Evolutionary conservation across 352 stramenopile genomes (phyloP), one percentile per base, ranked within the genome.

Genomic region (Globisporangium rhizosaccharum): DNA sequence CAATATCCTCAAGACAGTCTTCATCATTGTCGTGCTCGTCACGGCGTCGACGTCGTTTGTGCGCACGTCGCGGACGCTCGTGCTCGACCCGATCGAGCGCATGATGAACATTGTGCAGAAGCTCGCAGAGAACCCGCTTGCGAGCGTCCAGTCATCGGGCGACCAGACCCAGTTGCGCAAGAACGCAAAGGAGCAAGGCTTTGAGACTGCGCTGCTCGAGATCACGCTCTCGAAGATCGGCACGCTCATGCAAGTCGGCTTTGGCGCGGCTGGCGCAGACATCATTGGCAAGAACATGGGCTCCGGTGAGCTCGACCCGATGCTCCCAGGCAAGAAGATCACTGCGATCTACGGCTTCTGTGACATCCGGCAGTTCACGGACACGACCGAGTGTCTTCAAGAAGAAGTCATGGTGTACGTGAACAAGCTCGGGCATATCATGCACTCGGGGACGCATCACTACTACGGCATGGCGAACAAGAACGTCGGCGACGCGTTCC

Each of bases 261-360:
- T 94, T 62, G 85, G 83, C 28, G 85, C 82, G 0, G 85, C 85
- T 3, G 85, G 85, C 0, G 85, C 83, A 10, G 83, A 94, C 48
- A 92, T 94, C 37, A 90, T 94, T 44, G 84, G 82, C 50, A 90
- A 91, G 53, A 92, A 94, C 68, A 94, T 94, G 81, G 82, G 82
- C 41, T 87, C 75, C 11, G 90, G 88, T 9, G 88, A 96, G 51
- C 70, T 97, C 1, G 82, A 96, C 56, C 83, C 88, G 18, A 96
- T 96, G 87, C 76, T 75, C 68, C 94, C 82, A 3, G 88, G 89
- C 30, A 92, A 96, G 56, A 93, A 94, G 67, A 92, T 96, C 59
- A 95, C 88, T 28, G 92, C 94, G 18, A 88, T 98, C 60, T 98
- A 98, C 73, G 92, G 85, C 9, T 98, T 98, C 63, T 97, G 88